These are phyloP conservation scores for Tolypocladium nubicola DNA, from an alignment of 2,329 filamentous ascomycete genomes.

Conservation along the genomic window DNA sequence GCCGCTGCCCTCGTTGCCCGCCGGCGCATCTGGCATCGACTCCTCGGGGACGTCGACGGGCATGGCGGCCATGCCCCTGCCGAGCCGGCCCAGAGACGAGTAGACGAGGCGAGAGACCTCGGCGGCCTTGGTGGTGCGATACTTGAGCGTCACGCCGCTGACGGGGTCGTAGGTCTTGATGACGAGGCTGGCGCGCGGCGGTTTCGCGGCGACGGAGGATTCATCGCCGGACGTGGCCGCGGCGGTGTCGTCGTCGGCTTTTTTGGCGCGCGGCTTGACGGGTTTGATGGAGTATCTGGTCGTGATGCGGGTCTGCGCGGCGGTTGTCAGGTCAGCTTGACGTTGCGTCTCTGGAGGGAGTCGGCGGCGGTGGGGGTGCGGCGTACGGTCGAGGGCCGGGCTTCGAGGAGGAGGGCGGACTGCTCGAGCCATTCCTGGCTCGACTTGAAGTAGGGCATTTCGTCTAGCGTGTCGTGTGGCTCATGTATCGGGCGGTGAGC, in stretches of 20 bases:
- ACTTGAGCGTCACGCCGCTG: constrained; percentile 78
- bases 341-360: neutral
- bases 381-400: constrained; percentile 72
- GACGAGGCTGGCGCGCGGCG: constrained; percentile 59
- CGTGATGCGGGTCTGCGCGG: constrained; percentile 68
- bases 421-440: constrained; percentile 88
- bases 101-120: constrained; percentile 75
- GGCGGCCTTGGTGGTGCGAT: constrained; percentile 80
- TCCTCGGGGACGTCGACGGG: constrained; percentile 29
- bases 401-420: constrained; percentile 74
- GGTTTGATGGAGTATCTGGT: constrained; percentile 76
- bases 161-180: constrained; percentile 84
- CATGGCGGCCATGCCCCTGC: constrained; percentile 55
- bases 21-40: constrained; percentile 28
- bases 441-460: constrained; percentile 73
- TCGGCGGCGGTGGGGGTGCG: neutral
- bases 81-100: constrained; percentile 63
- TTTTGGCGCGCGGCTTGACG: constrained; percentile 16
- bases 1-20: constrained; percentile 5
- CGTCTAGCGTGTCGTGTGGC: neutral
- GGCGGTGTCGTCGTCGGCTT: constrained; percentile 15
- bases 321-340: neutral
- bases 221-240: constrained; percentile 9
- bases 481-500: neutral
- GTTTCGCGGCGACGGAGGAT: constrained; percentile 24